A percentile compares a stretch with the other conserved stretches of the same genome.
Evolutionary conservation across 2,329 filamentous ascomycete species (phyloP).

Genomic region (Verticillium zaregamsianum): DNA sequence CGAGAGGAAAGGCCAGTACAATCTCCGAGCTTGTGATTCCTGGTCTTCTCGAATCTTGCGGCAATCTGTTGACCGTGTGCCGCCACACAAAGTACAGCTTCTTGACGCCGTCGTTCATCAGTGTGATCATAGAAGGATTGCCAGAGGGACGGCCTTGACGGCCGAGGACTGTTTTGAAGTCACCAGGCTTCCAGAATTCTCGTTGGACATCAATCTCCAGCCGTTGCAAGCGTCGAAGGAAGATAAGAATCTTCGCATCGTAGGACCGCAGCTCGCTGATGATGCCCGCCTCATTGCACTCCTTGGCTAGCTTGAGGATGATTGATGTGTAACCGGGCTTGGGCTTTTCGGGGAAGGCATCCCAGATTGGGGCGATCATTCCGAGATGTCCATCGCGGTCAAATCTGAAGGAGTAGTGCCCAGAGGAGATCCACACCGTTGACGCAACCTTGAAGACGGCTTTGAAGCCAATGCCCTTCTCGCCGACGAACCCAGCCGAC

Average conservation of each 20-base stretch:
- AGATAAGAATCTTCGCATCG: conserved; percentile 22
- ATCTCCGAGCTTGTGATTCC: conserved; percentile 11
- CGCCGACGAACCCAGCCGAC: conserved; percentile 23
- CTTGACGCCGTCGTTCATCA: conserved; percentile 4
- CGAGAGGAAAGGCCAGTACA: conserved; percentile 16
- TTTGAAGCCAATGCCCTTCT: conserved; percentile 32
- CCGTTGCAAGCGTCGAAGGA: conserved; percentile 21
- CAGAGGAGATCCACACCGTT: conserved; percentile 23
- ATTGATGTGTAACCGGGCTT: conserved; percentile 16
- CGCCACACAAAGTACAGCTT: conserved; percentile 9
- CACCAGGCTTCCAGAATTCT: not conserved
- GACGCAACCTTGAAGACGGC: conserved; percentile 26
- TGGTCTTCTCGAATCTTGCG: conserved; percentile 5
- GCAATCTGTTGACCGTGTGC: conserved; percentile 7
- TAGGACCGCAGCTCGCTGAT: conserved; percentile 15
- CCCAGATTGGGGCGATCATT: conserved; percentile 28
- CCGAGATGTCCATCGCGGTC: conserved; percentile 23
- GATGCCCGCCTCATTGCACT: conserved; percentile 11
- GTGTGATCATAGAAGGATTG: not conserved
- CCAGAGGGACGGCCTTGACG: not conserved
- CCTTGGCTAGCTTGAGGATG: conserved; percentile 6
- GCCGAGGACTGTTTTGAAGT: not conserved
- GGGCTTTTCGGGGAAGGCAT: conserved; percentile 16
- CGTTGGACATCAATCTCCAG: conserved; percentile 14
- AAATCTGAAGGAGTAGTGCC: conserved; percentile 25